A percentile compares a stretch with the other conserved stretches of the same genome.
phyloP scores from a whole-genome alignment of 495 filamentous ascomycete genomes.

The Penicillium verhagenii region DNA sequence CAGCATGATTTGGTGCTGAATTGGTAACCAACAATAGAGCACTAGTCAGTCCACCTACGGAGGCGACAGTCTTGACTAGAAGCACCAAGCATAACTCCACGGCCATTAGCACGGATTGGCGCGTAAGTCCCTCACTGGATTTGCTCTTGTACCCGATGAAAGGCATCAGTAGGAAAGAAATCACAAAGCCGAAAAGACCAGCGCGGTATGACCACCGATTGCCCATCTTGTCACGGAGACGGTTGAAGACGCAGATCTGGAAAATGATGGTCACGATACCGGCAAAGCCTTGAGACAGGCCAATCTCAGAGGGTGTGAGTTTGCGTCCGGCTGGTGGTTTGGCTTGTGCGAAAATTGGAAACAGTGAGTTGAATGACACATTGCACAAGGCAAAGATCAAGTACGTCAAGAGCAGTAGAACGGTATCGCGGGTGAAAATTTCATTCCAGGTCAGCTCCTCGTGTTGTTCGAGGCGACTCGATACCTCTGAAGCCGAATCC shows the following conservation, averaged over 20 bases:
- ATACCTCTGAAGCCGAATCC: conserved; percentile 44
- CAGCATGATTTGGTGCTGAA: conserved; percentile 79
- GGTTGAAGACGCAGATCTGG: conserved; percentile 80
- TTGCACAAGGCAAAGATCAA: conserved; percentile 87
- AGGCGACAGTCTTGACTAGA: conserved; percentile 82
- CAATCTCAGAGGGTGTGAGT: conserved; percentile 76
- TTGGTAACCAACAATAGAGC: conserved; percentile 92
- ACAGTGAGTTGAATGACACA: conserved; percentile 85
- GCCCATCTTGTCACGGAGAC: conserved; percentile 74
- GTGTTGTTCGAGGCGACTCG: conserved; percentile 31
- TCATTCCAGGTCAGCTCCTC: conserved; percentile 45
- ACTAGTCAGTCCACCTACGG: conserved; percentile 86
- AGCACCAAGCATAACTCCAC: conserved; percentile 75
- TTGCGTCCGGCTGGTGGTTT: conserved; percentile 70
- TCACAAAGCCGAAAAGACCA: conserved; percentile 75
- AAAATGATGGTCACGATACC: conserved; percentile 83
- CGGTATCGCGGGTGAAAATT: conserved; percentile 73
- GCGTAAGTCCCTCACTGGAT: conserved; percentile 41
- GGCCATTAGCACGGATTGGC: conserved; percentile 62
- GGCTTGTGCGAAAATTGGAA: conserved; percentile 84
- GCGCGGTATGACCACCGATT: conserved; percentile 80
- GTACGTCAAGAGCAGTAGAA: conserved; percentile 77
- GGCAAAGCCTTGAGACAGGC: conserved; percentile 80
- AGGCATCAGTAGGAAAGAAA: conserved; percentile 84
- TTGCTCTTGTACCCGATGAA: conserved; percentile 77